A percentile compares a stretch with the other conserved stretches of the same genome.
These are phyloP conservation scores for Solanum clarkiae DNA, from an alignment of 257 asterid genomes.

Conservation along the genomic window DNA sequence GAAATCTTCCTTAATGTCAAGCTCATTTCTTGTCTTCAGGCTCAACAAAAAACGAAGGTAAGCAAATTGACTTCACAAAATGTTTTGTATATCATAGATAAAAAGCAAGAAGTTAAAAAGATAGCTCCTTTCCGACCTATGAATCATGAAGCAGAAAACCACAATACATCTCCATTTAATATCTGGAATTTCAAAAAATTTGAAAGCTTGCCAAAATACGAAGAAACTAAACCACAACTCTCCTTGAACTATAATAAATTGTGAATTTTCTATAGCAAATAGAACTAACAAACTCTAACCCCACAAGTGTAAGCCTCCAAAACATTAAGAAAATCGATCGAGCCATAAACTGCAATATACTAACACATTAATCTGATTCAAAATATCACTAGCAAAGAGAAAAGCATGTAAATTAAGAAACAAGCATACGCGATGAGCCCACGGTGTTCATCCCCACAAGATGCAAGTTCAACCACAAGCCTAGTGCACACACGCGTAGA, in stretches of 20 bases:
- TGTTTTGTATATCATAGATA: neutral
- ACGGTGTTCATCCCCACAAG: slow-evolving; percentile 77
- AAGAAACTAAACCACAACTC: neutral
- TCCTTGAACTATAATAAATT: neutral
- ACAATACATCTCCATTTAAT: neutral
- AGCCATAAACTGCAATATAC: neutral
- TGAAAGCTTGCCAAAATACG: neutral
- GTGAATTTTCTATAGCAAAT: neutral
- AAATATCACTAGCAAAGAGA: slow-evolving; percentile 76
- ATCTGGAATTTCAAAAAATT: neutral
- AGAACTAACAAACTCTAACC: neutral
- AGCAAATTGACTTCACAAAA: neutral
- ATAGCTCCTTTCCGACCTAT: neutral
- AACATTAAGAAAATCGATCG: neutral
- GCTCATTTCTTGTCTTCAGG: neutral
- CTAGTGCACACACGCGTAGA: slow-evolving; percentile 85
- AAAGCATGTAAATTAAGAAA: slow-evolving; percentile 74
- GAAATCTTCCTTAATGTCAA: neutral
- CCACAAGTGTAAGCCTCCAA: neutral
- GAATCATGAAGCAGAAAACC: neutral
- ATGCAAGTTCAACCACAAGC: slow-evolving; percentile 81
- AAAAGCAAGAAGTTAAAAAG: neutral
- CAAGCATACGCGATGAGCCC: slow-evolving; percentile 79
- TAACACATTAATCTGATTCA: neutral
- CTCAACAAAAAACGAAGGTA: neutral